Evolutionary conservation across 2,329 filamentous ascomycete genomes (phyloP).

Genomic region (Tricladium varicosporioides): DNA sequence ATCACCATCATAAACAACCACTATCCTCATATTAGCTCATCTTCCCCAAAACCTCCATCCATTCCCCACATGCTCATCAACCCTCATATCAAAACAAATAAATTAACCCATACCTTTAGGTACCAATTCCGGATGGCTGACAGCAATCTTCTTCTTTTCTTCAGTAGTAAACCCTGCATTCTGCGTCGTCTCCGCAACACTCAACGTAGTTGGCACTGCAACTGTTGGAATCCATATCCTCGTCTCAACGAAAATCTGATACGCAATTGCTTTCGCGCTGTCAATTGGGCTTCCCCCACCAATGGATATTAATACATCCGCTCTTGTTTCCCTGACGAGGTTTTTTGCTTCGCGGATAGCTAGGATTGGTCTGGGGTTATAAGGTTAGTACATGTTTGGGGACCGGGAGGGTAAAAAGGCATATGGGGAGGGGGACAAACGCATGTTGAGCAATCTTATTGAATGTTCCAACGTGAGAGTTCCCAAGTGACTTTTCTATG

Average conservation of each 20-base stretch:
- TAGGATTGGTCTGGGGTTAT: conserved; percentile 40
- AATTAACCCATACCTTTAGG: conserved; percentile 32
- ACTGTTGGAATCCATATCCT: conserved; percentile 44
- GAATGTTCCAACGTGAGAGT: conserved; percentile 51
- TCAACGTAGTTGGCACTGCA: conserved; percentile 48
- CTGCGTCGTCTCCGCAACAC: conserved; percentile 53
- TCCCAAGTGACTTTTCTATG: conserved; percentile 46
- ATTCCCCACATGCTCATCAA: neutral
- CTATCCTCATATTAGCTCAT: conserved; percentile 17
- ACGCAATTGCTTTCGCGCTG: conserved; percentile 45
- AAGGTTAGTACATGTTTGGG: neutral
- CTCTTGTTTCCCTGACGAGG: conserved; percentile 42
- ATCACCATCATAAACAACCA: conserved; percentile 51
- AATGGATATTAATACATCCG: conserved; percentile 54
- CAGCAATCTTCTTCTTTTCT: conserved; percentile 48
- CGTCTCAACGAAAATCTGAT: conserved; percentile 40
- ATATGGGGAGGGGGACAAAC: neutral
- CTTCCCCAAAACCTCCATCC: neutral
- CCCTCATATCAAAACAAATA: neutral
- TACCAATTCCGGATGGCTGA: conserved; percentile 41
- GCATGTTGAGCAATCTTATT: conserved; percentile 54
- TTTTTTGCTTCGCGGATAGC: conserved; percentile 51
- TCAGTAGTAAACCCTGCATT: conserved; percentile 49
- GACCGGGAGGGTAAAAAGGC: neutral
- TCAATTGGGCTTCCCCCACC: conserved; percentile 56